These are phyloP conservation scores for Excoecaria agallocha DNA, from an alignment of 345 rosid genomes.

Conservation along the genomic window DNA sequence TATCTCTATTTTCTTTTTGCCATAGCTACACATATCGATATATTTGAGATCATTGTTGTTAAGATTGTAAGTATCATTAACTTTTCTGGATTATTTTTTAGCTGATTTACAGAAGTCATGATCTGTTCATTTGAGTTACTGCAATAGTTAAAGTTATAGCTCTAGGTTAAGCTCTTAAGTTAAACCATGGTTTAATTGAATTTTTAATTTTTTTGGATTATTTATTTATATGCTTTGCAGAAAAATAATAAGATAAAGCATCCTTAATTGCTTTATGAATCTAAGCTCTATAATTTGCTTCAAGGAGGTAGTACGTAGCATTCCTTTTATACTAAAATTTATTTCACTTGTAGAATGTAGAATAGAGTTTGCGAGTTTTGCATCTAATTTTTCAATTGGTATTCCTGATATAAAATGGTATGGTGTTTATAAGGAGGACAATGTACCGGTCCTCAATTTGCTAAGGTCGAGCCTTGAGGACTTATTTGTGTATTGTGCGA, in stretches of 20 bases:
- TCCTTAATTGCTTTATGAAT: conserved; percentile 86
- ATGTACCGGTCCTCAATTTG: conserved; percentile 74
- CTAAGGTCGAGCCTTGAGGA: conserved; percentile 95
- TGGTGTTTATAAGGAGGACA: conserved; percentile 76
- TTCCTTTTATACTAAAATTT: background rate
- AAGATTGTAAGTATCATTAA: conserved; percentile 67
- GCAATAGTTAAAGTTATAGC: background rate
- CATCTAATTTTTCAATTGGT: conserved; percentile 47
- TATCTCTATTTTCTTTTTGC: too few species aligned
- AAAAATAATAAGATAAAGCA: conserved; percentile 82
- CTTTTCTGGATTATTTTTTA: background rate
- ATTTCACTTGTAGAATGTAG: background rate
- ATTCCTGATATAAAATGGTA: conserved; percentile 81
- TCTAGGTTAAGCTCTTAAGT: background rate
- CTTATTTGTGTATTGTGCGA: conserved; percentile 79
- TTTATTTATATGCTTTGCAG: conserved; percentile 29
- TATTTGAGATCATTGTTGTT: conserved; percentile 86
- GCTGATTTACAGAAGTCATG: background rate
- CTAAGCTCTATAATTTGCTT: conserved; percentile 70
- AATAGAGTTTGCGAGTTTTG: conserved; percentile 3
- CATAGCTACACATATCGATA: conserved; percentile 83
- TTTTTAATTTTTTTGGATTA: background rate
- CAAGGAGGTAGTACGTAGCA: conserved; percentile 76
- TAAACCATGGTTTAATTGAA: background rate
- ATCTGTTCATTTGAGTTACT: background rate